Percentiles rank a stretch among this genome's conserved stretches.
Evolutionary conservation across 345 rosid genomes (phyloP).

Genomic region (Eucalyptus erythrocorys): DNA sequence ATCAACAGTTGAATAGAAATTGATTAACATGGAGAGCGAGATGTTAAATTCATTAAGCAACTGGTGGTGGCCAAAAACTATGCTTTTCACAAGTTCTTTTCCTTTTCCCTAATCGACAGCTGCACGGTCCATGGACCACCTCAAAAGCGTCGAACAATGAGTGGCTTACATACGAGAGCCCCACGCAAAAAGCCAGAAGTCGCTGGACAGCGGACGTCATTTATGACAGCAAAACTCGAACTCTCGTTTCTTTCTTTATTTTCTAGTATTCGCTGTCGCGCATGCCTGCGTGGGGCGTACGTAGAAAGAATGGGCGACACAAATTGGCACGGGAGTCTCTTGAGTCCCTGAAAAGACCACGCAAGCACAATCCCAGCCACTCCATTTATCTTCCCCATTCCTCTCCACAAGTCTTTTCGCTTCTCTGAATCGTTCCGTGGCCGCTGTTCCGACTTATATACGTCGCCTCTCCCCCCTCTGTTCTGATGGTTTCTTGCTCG

Average conservation of each 20-base stretch:
- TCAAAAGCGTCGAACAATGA: neutral
- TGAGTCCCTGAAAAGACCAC: conserved; percentile 35
- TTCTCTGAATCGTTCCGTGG: neutral
- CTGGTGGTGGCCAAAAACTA: neutral
- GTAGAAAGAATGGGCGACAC: neutral
- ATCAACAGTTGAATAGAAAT: neutral
- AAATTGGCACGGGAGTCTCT: neutral
- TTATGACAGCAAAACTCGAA: neutral
- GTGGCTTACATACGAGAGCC: accelerated
- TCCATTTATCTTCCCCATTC: neutral
- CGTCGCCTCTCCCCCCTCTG: neutral
- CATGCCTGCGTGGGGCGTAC: neutral
- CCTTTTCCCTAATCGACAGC: neutral
- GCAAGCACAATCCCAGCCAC: conserved; percentile 24
- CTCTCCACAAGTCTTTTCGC: neutral
- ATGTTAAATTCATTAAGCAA: neutral
- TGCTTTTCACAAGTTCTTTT: neutral
- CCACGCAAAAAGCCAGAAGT: neutral
- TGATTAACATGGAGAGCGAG: neutral
- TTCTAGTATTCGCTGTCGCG: accelerated
- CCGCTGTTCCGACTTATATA: conserved; percentile 2
- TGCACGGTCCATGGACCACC: neutral
- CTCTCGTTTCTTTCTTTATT: neutral
- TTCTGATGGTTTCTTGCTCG: neutral
- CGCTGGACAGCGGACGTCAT: neutral